Conservation (phyloP, 2,329 filamentous ascomycete genomes). For the Paracoccidioides lutzii region DNA sequence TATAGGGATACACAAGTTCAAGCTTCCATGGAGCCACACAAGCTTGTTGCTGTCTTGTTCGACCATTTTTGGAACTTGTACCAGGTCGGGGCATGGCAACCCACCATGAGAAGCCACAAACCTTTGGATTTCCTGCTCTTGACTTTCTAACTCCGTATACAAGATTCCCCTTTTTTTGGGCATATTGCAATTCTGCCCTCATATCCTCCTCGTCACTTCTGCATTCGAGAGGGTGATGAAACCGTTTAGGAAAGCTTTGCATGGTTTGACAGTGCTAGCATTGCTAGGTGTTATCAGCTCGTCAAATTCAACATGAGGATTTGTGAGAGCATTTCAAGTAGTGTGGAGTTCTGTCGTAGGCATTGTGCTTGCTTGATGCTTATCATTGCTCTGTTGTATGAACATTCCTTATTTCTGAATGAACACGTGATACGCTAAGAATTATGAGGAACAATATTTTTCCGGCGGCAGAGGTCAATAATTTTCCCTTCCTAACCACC, state of each 20-base stretch:
- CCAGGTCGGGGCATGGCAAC: constrained; percentile 3
- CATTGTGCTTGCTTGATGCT: neutral
- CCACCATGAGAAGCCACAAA: constrained; percentile 9
- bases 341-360: neutral
- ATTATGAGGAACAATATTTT: no score
- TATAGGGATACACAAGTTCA: constrained; percentile 10
- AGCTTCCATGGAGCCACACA: constrained; percentile 8
- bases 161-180: constrained; percentile 1
- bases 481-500: no score
- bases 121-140: constrained; percentile 1
- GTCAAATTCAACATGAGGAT: neutral
- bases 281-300: neutral
- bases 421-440: no score
- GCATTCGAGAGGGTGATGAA: constrained; percentile 7
- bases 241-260: constrained; percentile 1
- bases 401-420: no score
- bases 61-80: constrained; percentile 2
- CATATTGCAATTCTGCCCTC: constrained; percentile 6
- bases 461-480: no score
- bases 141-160: neutral
- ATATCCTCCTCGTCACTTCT: constrained; percentile 7
- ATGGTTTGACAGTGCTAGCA: neutral
- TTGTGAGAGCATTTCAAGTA: neutral
- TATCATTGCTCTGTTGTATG: no score
- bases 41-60: neutral